Percentiles rank a stretch among this genome's conserved stretches.
phyloP scores from a whole-genome alignment of 2,329 filamentous ascomycete species.

The Diaporthe sp. region DNA sequence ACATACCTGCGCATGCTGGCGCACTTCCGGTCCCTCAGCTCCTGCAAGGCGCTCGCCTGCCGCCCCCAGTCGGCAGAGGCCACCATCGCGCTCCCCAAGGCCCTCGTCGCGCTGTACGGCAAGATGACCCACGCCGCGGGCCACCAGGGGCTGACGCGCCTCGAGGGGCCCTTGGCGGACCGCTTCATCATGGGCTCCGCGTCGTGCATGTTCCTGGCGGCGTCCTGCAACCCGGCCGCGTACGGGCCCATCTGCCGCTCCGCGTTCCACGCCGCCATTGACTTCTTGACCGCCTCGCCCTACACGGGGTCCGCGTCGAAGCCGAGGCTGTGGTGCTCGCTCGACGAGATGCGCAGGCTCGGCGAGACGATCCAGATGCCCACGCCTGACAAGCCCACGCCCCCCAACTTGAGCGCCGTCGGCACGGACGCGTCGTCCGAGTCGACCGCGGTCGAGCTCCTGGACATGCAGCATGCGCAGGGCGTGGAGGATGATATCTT shows the following conservation, averaged over 20 bases:
- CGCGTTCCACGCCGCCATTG: slow-evolving; percentile 8
- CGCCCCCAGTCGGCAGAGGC: background rate
- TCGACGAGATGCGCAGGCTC: slow-evolving; percentile 14
- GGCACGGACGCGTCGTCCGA: slow-evolving; percentile 5
- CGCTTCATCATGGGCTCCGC: slow-evolving; percentile 7
- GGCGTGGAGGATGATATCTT: slow-evolving; percentile 13
- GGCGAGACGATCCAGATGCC: slow-evolving; percentile 16
- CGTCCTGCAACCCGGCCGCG: background rate
- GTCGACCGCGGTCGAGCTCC: background rate
- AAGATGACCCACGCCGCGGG: slow-evolving; percentile 2
- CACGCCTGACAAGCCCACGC: slow-evolving; percentile 14
- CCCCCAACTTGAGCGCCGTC: background rate
- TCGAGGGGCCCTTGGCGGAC: slow-evolving; percentile 11
- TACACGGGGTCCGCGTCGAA: slow-evolving; percentile 1
- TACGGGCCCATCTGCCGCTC: slow-evolving; percentile 7
- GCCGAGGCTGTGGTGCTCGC: slow-evolving; percentile 2
- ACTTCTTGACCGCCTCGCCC: background rate
- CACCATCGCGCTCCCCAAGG: slow-evolving; percentile 1
- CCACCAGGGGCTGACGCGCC: background rate
- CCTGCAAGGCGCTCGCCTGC: slow-evolving; percentile 6
- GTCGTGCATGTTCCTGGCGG: slow-evolving; percentile 9
- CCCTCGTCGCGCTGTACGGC: background rate
- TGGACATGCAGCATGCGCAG: background rate
- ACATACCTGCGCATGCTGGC: slow-evolving; percentile 19
- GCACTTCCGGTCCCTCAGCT: slow-evolving; percentile 14